Evolutionary conservation across 148 eudicot species (phyloP), one percentile per base, ranked within the genome.

Genomic region (Chenopodium berlandieri): DNA sequence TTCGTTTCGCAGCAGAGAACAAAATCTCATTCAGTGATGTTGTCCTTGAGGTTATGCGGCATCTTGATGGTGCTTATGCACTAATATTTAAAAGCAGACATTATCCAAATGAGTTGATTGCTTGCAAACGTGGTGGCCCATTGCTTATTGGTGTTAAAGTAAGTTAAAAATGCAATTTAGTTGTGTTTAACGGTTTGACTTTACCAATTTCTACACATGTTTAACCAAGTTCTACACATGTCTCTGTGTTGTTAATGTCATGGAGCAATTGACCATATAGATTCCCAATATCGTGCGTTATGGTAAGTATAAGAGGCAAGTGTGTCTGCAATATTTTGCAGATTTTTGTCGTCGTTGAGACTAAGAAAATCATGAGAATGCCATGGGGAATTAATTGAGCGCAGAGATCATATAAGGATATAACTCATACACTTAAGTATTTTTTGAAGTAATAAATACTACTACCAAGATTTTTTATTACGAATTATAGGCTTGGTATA

Each of bases 61-160:
- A 94, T 87, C 98, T 97, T 65, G 98, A 97, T 82, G 98, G 99
- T 86, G 98, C 99, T 60, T 97, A 94, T 91, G 99, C 99, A 73
- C 99, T 97, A 30, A 90, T 94, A 78, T 97, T 97, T 70, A 97
- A 97, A 90, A 97, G 99, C 79, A 86, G 88, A 31, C 98, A 91
- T 82, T 94, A 94, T 86, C 99, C 98, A 40, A 94, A 97, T 88
- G 99, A 97, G 86, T 84, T 97, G 90, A 78, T 97, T 89, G 98
- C 99, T 85, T 97, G 99, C 85, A 97, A 92, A 85, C 99, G 95
- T 85, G 99, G 99, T 68, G 92, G 99, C 79, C 99, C 99, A 13
- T 82, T 97, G 89, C 95, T 97, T 79, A 97, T 97, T 81, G 99
- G 98, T 77, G 93, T 97, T 81, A 97, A 94, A 88, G 99, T 97